A percentile compares a stretch with the other conserved stretches of the same genome.
Conservation (phyloP, 352 stramenopile species). For the Globisporangium echinulatum region DNA sequence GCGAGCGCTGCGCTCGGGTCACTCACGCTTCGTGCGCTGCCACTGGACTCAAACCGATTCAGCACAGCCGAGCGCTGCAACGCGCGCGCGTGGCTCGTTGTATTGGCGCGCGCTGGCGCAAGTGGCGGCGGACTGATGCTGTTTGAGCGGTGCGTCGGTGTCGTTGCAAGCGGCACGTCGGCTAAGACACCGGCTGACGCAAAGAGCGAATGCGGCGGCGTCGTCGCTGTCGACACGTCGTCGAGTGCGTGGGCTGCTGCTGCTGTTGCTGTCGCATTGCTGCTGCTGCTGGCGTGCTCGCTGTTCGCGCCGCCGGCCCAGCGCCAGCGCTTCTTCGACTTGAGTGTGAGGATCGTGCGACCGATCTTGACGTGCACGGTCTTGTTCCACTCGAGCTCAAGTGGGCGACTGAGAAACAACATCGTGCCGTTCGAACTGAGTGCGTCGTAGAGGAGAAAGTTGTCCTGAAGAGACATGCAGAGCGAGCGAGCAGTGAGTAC, state of each 20-base stretch:
- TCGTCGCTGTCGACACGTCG: background rate
- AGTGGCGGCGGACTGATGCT: slow-evolving; percentile 6
- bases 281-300: slow-evolving; percentile 23
- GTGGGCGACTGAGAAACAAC: slow-evolving; percentile 72
- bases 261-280: too few relatives aligned
- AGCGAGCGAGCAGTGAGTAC: background rate
- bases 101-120: slow-evolving; percentile 1
- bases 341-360: slow-evolving; percentile 77
- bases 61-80: slow-evolving; percentile 8
- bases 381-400: slow-evolving; percentile 83
- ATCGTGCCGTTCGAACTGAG: slow-evolving; percentile 82
- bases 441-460: slow-evolving; percentile 74
- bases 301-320: slow-evolving; percentile 42
- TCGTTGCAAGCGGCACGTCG: slow-evolving; percentile 2
- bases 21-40: slow-evolving; percentile 18
- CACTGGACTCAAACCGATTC: slow-evolving; percentile 27
- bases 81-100: slow-evolving; percentile 8
- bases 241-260: background rate
- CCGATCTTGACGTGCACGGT: slow-evolving; percentile 80
- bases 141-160: slow-evolving; percentile 9
- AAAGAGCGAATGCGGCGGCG: background rate
- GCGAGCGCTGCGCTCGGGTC: slow-evolving; percentile 43
- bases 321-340: slow-evolving; percentile 82
- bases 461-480: slow-evolving; percentile 26
- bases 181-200: too few relatives aligned